These are phyloP conservation scores for Crithidia expoeki DNA, from an alignment of 208 protist genomes.

Conservation along the genomic window DNA sequence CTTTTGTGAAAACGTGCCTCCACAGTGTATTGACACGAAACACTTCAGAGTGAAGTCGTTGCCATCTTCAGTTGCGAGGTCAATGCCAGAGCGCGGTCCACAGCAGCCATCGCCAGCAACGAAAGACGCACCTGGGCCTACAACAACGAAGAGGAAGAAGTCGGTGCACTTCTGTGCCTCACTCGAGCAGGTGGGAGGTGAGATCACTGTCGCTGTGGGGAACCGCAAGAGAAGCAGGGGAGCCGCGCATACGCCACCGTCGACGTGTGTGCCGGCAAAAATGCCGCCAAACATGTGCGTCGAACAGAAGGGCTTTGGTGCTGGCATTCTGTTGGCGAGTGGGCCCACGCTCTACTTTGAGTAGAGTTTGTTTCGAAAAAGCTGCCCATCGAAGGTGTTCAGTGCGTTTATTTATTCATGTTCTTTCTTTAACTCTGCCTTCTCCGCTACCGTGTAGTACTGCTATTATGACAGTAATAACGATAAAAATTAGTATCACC, in stretches of 20 bases:
- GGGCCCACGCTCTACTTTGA: slow-evolving; percentile 74
- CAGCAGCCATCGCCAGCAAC: too few species aligned
- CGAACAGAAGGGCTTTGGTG: slow-evolving; percentile 40
- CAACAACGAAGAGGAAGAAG: slow-evolving; percentile 5
- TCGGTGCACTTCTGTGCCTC: slow-evolving; percentile 1
- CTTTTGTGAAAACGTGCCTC: too few species aligned
- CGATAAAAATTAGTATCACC: neutral
- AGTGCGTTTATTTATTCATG: neutral
- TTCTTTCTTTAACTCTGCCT: neutral
- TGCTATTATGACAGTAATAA: neutral
- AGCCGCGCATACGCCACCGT: neutral
- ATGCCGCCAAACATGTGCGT: slow-evolving; percentile 8
- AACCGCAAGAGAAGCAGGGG: neutral
- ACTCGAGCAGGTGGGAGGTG: neutral
- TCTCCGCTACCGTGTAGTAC: neutral
- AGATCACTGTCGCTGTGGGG: neutral
- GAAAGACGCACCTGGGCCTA: neutral
- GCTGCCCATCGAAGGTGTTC: too few species aligned
- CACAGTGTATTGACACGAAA: too few species aligned
- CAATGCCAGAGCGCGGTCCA: too few species aligned
- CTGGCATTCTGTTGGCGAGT: slow-evolving; percentile 62
- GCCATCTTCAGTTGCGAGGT: too few species aligned
- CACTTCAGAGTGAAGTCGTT: too few species aligned
- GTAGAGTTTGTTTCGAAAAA: too few species aligned
- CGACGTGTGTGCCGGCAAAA: slow-evolving; percentile 3